Evolutionary conservation across 805 yeast genomes (phyloP).

Genomic region (Metschnikowia peoriensis): DNA sequence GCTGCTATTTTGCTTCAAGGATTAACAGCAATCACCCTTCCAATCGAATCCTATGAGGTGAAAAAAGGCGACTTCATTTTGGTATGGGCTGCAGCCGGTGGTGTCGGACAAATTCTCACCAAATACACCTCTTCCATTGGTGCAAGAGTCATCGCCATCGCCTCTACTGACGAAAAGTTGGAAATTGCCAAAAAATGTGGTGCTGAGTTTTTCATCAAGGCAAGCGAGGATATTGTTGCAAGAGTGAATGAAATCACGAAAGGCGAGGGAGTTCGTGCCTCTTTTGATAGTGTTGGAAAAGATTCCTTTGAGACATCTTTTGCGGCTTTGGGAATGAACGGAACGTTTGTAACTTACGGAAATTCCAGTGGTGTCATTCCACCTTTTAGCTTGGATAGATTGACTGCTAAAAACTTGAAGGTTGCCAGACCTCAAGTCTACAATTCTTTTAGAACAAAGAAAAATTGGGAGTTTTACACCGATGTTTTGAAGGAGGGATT

Average conservation of each 20-base stretch:
- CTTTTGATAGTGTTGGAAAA: slow-evolving; percentile 77
- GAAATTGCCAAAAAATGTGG: slow-evolving; percentile 67
- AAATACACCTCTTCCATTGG: slow-evolving; percentile 66
- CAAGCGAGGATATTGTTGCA: slow-evolving; percentile 53
- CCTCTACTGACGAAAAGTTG: slow-evolving; percentile 74
- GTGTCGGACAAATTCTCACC: slow-evolving; percentile 72
- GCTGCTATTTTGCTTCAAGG: slow-evolving; percentile 71
- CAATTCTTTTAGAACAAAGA: slow-evolving; percentile 50
- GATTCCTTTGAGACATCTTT: slow-evolving; percentile 68
- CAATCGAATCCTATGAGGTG: slow-evolving; percentile 63
- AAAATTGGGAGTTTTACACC: slow-evolving; percentile 53
- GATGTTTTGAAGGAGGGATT: slow-evolving; percentile 41
- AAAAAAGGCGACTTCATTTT: slow-evolving; percentile 68
- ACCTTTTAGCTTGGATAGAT: slow-evolving; percentile 50
- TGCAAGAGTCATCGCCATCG: slow-evolving; percentile 81
- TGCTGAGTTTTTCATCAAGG: slow-evolving; percentile 69
- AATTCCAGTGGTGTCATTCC: slow-evolving; percentile 84
- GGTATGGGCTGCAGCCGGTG: slow-evolving; percentile 95
- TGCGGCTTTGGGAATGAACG: slow-evolving; percentile 61
- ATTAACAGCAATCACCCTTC: slow-evolving; percentile 73
- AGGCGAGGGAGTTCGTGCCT: slow-evolving; percentile 66
- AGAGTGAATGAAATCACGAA: slow-evolving; percentile 58
- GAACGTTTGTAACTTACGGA: slow-evolving; percentile 75
- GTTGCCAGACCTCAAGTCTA: slow-evolving; percentile 62
- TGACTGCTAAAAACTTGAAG: slow-evolving; percentile 63